These are phyloP conservation scores for Backusella sp. DNA, from an alignment of 192 early-diverging fungal genomes.

Conservation along the genomic window DNA sequence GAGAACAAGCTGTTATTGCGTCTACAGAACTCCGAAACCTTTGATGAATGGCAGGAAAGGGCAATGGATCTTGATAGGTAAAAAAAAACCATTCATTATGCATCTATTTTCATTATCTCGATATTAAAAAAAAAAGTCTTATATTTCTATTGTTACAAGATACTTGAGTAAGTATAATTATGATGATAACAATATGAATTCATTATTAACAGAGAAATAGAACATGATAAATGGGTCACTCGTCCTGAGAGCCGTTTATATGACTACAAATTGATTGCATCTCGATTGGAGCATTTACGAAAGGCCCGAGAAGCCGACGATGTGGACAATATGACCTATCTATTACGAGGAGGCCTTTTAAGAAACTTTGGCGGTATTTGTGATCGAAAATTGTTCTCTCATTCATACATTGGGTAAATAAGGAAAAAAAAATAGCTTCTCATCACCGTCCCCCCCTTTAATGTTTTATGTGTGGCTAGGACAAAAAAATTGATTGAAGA, in stretches of 20 bases:
- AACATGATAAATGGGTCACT: slow-evolving; percentile 59
- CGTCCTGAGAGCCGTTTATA: slow-evolving; percentile 54
- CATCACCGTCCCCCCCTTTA: background rate
- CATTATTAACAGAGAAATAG: slow-evolving; percentile 11
- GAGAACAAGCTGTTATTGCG: slow-evolving; percentile 45
- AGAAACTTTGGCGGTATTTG: slow-evolving; percentile 74
- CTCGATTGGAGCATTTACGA: slow-evolving; percentile 47
- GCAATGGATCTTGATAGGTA: slow-evolving; percentile 53
- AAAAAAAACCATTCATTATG: background rate
- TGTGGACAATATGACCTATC: slow-evolving; percentile 57
- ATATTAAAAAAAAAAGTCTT: too few species aligned
- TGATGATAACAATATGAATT: background rate
- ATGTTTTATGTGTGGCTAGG: slow-evolving; percentile 18
- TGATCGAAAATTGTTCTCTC: slow-evolving; percentile 58
- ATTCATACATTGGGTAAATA: slow-evolving; percentile 55
- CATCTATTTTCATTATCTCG: too few species aligned
- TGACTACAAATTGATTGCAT: slow-evolving; percentile 64
- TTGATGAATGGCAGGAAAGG: slow-evolving; percentile 50
- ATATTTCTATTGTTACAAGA: background rate
- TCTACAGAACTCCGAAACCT: slow-evolving; percentile 44
- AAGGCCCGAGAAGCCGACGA: slow-evolving; percentile 48
- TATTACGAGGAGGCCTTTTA: slow-evolving; percentile 58
- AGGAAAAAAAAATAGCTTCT: background rate
- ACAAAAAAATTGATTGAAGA: slow-evolving; percentile 78
- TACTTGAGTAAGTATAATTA: slow-evolving; percentile 15